Evolutionary conservation across 2,329 filamentous ascomycete genomes (phyloP).

Genomic region (Thyridium curvatum): DNA sequence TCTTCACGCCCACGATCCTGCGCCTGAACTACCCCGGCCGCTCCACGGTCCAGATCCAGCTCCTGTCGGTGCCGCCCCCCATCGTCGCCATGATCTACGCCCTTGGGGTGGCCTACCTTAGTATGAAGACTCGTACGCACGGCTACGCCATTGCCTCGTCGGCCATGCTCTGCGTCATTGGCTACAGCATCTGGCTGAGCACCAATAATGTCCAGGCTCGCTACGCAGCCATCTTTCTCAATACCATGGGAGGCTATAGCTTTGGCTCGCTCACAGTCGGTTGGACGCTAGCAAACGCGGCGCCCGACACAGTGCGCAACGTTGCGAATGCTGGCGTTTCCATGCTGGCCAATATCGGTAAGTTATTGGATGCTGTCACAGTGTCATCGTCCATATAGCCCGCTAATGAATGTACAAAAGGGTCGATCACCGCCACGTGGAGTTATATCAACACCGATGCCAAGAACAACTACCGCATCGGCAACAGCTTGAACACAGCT

Average conservation of each 20-base stretch:
- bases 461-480: slow-evolving; percentile 16
- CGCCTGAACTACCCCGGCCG: slow-evolving; percentile 16
- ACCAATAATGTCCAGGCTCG: slow-evolving; percentile 15
- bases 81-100: slow-evolving; percentile 16
- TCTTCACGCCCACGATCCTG: slow-evolving; percentile 6
- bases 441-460: slow-evolving; percentile 20
- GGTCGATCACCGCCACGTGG: slow-evolving; percentile 19
- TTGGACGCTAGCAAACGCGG: slow-evolving; percentile 19
- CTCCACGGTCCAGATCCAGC: slow-evolving; percentile 15
- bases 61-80: slow-evolving; percentile 16
- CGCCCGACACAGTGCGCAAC: slow-evolving; percentile 18
- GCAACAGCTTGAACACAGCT: slow-evolving; percentile 16
- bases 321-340: slow-evolving; percentile 18
- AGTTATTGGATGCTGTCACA: not conserved
- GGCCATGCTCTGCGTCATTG: slow-evolving; percentile 14
- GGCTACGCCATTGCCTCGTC: slow-evolving; percentile 15
- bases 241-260: slow-evolving; percentile 17
- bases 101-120: slow-evolving; percentile 16
- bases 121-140: slow-evolving; percentile 18
- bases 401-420: slow-evolving; percentile 6
- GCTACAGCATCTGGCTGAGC: slow-evolving; percentile 18
- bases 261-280: slow-evolving; percentile 15
- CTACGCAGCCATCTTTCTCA: slow-evolving; percentile 19
- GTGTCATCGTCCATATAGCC: not conserved
- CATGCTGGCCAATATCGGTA: slow-evolving; percentile 17